Base-by-base conservation (phyloP, 78 protist genomes). In the Trichosphaerium sp. region DNA sequence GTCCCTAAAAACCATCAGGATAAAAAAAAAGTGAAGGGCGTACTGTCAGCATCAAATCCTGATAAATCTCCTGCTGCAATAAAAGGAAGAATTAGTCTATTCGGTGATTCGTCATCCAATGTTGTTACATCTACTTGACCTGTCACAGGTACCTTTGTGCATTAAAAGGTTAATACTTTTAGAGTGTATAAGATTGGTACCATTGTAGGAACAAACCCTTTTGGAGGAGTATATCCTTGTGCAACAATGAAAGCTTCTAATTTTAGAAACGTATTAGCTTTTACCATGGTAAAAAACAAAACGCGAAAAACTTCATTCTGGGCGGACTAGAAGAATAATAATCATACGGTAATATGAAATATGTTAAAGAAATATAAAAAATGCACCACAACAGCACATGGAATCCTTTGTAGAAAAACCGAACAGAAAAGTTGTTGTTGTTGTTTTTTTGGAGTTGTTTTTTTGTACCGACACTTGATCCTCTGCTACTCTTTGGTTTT, bases 401-500 rank as follows among this genome's bases (percentile, higher is more conserved):
- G 43, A 38, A 1, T 12, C 18, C 34, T 25, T 2, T 59, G 1
- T 2, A 32, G 14, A 43, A 18, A 0, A 1, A 1, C 35, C 29
- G 60, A 25, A 15, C 3, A 1, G 57, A n/a, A 34, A 1, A 7
- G 7, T 6, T 4, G 1, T 11, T 1, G 21, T 43, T 4, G 28
- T 28, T 14, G 61, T 21, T 34, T 12, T 12, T 14, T 21, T 26
- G 61, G 18, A 56, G 32, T 14, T 28, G 49, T 15, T 15, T 15
- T 21, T 21, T 44, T 44, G 49, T 0, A 74, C 79, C 80, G 8
- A 84, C 61, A 41, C 69, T 39, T 11, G 92, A 75, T 38, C 81
- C 85, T 38, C 99, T 74, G 38, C 80, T 54, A 21, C 82, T 54
- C 39, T 76, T 78, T 4, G 99, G 99, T 81, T 96, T 96, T 51